Base-by-base conservation (phyloP, 169 alveolate species). In the Eimeria necatrix region DNA sequence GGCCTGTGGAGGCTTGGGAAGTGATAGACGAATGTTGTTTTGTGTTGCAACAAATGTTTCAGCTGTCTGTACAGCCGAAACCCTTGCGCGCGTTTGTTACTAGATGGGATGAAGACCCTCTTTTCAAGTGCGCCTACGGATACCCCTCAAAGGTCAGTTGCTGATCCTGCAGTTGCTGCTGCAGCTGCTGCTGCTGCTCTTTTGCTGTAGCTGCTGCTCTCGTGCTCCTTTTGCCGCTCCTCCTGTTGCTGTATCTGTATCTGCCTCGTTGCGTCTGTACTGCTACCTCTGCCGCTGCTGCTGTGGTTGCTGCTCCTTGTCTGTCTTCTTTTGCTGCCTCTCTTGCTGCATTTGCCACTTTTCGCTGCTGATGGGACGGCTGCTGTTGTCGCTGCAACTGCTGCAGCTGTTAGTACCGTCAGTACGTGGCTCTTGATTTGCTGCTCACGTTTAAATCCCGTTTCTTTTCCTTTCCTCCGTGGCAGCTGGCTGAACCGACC, bases 91-190 rank as follows among this genome's bases (percentile, higher is more conserved):
- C 87, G 5, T 18, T 90, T 32, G 95, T 93, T 32, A 93, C 95
- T 4, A 92, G 95, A 59, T 93, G 95, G 95, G 95, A 93, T 61
- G 86, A 68, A 83, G 95, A 93, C 41, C 95, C 92, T 3, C 78
- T 84, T 60, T 93, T 48, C 61, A n/a, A 6, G 22, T 78, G 95
- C 78, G 86, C 95, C 22, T 93, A 93, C 49, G 95, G 93, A 1
- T 93, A 78, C 61, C 86, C 86, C 56, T 78, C 95, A 8, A 74
- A 61, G 81, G 95, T 92, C n/a, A 49, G 94, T 0, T 32, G 41
- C 68, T 12, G 0, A 56, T 56, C 22, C 68, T 56, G 68, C 68
- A 12, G 2, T 9, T 71, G 83, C 83, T 71, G 83, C 83, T 71
- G 52, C 48, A n/a, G 20, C 83, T 26, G 83, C 51, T 71, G 83